Conservation (phyloP, 2,329 filamentous ascomycete species). For the Dichotomopilus funicola region DNA sequence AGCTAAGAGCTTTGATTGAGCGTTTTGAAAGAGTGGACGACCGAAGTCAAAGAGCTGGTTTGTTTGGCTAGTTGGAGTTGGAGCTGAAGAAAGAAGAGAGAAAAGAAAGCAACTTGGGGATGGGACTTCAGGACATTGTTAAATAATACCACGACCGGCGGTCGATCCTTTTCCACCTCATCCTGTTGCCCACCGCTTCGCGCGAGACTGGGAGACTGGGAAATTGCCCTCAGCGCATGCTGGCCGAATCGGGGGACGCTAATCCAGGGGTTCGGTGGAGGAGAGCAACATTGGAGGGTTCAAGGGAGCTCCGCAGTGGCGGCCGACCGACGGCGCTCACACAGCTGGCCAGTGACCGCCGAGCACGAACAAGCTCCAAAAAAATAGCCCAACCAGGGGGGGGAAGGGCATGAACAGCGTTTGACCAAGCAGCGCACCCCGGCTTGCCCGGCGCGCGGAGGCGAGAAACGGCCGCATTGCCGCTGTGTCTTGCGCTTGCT, state of each 20-base stretch:
- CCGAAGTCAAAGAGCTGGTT: conserved; percentile 35
- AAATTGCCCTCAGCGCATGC: conserved; percentile 22
- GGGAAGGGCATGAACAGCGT: no score
- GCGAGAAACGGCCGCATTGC: conserved; percentile 1
- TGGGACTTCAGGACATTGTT: conserved; percentile 24
- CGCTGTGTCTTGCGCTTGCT: conserved; percentile 9
- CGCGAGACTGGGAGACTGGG: conserved; percentile 9
- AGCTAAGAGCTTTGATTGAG: conserved; percentile 25
- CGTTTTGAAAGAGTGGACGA: conserved; percentile 35
- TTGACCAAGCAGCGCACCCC: no score
- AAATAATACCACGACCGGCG: conserved; percentile 25
- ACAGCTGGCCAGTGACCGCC: no score
- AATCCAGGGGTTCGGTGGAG: conserved; percentile 29
- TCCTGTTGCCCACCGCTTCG: neutral
- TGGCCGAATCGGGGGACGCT: conserved; percentile 21
- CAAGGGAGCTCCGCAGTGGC: conserved; percentile 14
- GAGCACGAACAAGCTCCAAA: no score
- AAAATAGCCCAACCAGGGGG: no score
- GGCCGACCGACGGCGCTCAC: neutral
- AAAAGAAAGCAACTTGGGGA: conserved; percentile 16
- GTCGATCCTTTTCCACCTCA: no score
- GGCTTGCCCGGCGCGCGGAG: neutral
- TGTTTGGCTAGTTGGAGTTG: conserved; percentile 31
- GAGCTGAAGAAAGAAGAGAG: conserved; percentile 30
- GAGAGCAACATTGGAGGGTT: conserved; percentile 12